These are phyloP conservation scores for Escovopsis sp. DNA, from an alignment of 2,329 filamentous ascomycete genomes.

Conservation along the genomic window DNA sequence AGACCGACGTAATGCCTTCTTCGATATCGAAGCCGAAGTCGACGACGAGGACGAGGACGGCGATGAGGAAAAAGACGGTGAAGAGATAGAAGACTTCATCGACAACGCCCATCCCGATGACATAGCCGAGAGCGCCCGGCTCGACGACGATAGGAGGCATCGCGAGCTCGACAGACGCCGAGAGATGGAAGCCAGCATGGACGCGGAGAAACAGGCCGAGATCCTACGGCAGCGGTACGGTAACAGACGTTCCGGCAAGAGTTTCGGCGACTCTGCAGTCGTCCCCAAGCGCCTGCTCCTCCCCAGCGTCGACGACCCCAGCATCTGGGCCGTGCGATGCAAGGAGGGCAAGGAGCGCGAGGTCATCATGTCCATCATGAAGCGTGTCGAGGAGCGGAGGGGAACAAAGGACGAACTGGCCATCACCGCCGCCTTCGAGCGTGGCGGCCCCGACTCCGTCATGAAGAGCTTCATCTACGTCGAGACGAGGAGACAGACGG, in stretches of 20 bases:
- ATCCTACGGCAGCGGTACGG: conserved; percentile 80
- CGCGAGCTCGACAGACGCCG: conserved; percentile 86
- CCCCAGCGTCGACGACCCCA: conserved; percentile 86
- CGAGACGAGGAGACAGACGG: conserved; percentile 74
- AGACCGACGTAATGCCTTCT: conserved; percentile 68
- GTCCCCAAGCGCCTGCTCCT: conserved; percentile 77
- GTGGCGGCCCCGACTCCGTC: conserved; percentile 57
- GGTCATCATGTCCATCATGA: conserved; percentile 75
- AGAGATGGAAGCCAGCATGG: conserved; percentile 74
- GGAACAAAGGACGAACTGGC: conserved; percentile 66
- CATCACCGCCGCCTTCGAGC: conserved; percentile 86
- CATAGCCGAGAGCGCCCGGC: conserved; percentile 60
- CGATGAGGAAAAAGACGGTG: conserved; percentile 79
- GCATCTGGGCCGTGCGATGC: conserved; percentile 87
- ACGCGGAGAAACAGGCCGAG: conserved; percentile 86
- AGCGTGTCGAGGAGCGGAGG: conserved; percentile 67
- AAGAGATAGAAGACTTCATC: conserved; percentile 71
- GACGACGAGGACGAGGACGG: conserved; percentile 84
- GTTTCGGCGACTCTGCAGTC: conserved; percentile 54
- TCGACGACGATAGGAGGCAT: conserved; percentile 83
- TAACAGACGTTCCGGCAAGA: conserved; percentile 52
- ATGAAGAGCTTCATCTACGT: conserved; percentile 96
- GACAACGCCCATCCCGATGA: conserved; percentile 87
- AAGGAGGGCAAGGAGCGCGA: conserved; percentile 94
- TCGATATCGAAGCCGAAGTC: conserved; percentile 97